These are phyloP conservation scores for Kodamaea jinghongensis DNA, from an alignment of 805 yeast genomes.

Conservation along the genomic window DNA sequence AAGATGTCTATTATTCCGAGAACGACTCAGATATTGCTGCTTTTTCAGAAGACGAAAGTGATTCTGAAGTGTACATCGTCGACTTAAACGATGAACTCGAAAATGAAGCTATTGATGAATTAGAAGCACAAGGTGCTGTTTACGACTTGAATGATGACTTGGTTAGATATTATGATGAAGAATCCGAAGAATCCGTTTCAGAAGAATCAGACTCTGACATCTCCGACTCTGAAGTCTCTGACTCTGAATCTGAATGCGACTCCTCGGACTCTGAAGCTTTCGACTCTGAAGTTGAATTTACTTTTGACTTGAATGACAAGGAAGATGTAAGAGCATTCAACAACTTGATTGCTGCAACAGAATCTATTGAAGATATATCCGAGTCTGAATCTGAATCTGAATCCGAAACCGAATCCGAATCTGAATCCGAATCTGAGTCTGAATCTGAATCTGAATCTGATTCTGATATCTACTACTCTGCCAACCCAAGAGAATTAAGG, in stretches of 20 bases:
- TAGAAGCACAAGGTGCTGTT: constrained; percentile 22
- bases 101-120: constrained; percentile 23
- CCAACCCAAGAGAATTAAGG: constrained; percentile 26
- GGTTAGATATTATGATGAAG: constrained; percentile 21
- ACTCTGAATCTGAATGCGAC: constrained; percentile 9
- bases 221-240: constrained; percentile 8
- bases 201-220: constrained; percentile 8
- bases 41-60: constrained; percentile 22
- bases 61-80: constrained; percentile 15
- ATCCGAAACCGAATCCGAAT: constrained; percentile 16
- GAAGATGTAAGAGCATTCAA: constrained; percentile 34
- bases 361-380: constrained; percentile 7
- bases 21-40: constrained; percentile 15
- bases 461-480: constrained; percentile 20
- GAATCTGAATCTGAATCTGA: constrained; percentile 15
- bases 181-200: constrained; percentile 10
- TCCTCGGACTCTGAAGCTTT: constrained; percentile 14
- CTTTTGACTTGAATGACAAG: constrained; percentile 38
- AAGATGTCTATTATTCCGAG: constrained; percentile 17
- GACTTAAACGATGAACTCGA: constrained; percentile 38
- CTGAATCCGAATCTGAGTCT: constrained; percentile 12
- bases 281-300: constrained; percentile 2
- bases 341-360: constrained; percentile 13
- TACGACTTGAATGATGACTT: constrained; percentile 25
- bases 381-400: constrained; percentile 19